Percentiles rank a stretch among this genome's conserved stretches.
Conservation (phyloP, 805 yeast genomes). For the Scheffersomyces coipomensis region DNA sequence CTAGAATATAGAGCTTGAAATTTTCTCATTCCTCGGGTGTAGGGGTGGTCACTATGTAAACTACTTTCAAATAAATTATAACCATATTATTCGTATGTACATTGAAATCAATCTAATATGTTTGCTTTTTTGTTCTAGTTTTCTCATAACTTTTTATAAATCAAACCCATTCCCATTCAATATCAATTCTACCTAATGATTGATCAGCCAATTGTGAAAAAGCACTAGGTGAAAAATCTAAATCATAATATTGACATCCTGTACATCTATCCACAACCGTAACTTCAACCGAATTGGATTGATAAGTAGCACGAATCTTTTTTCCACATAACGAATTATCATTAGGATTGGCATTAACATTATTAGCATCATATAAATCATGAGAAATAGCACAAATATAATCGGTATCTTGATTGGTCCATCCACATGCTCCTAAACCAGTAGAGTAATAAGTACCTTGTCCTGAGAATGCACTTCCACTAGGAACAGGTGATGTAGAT, state of each 20-base stretch:
- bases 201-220: slow-evolving; percentile 50
- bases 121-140: too few relatives aligned
- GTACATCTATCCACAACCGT: slow-evolving; percentile 58
- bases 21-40: too few relatives aligned
- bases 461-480: slow-evolving; percentile 24
- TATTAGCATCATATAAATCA: slow-evolving; percentile 34
- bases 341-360: slow-evolving; percentile 37
- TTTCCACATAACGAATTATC: slow-evolving; percentile 53
- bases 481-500: slow-evolving; percentile 14
- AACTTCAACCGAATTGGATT: slow-evolving; percentile 53
- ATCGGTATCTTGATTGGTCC: slow-evolving; percentile 43
- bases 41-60: too few relatives aligned
- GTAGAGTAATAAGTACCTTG: slow-evolving; percentile 51
- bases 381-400: slow-evolving; percentile 52
- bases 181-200: slow-evolving; percentile 51
- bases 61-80: too few relatives aligned
- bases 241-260: slow-evolving; percentile 48
- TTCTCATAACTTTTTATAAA: too few relatives aligned
- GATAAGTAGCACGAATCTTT: slow-evolving; percentile 44
- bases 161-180: slow-evolving; percentile 47
- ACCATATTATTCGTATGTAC: too few relatives aligned
- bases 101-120: too few relatives aligned
- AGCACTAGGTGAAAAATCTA: slow-evolving; percentile 64
- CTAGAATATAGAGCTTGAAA: too few relatives aligned
- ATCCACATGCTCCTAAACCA: slow-evolving; percentile 57